Evolutionary conservation across 176 grass and related monocot genomes (phyloP), one percentile per base, ranked within the genome.

Genomic region (Guadua angustifolia): DNA sequence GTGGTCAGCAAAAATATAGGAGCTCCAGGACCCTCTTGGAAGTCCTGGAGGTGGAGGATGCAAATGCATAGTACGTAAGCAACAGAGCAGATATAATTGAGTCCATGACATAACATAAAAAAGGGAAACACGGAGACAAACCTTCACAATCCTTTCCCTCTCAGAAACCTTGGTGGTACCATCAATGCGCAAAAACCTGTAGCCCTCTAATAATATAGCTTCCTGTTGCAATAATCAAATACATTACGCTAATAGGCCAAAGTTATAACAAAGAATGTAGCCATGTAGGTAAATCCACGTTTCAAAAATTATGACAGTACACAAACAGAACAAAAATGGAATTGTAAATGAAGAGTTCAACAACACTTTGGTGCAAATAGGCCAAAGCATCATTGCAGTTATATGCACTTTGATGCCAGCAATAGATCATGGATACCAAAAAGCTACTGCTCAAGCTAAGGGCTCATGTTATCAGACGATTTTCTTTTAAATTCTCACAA

Each of bases 1-100:
- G 93, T 92, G 68, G 95, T 95, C 74, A 98, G 85, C 39, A 98
- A 80, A 91, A 98, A 98, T 46, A 98, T 95, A 65, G 74, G 87
- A 90, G 95, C 95, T 66, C 91, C 88, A 51, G 33, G 65, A 47
- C 93, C 93, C 59, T 93, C 89, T 94, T 95, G 93, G 63, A 98
- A 98, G 46, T 95, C 91, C 95, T 98, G 74, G n/a, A 87, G 65
- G 52, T 98, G 74, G n/a, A 87, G 65, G 59, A 75, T 40, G 43
- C n/a, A 79, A 79, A 78, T 2, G 5, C 5, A 84, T 74, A 60
- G 35, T 46, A 36, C 3, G 62, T 81, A 78, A 85, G 71, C 51
- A 73, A 82, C 49, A 77, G 71, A 90, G 18, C 69, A 57, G 4
- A 75, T 87, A 52, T 18, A 29, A 66, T 39, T 18, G 26, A 80